phyloP scores from a whole-genome alignment of 352 stramenopile species.

The Phytophthora podocarpi region DNA sequence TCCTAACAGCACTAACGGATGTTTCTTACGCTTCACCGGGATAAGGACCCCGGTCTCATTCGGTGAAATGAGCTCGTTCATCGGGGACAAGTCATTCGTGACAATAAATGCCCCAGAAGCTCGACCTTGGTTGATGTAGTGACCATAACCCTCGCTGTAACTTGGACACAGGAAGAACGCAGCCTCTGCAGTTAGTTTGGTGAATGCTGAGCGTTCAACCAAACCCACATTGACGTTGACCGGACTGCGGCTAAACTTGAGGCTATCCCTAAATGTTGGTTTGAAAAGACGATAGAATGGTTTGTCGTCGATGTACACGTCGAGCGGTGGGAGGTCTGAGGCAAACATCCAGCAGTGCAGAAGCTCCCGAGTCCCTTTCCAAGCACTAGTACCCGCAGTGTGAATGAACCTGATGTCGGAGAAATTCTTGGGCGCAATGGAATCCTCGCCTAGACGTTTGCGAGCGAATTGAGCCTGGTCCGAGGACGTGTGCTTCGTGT shows the following conservation, averaged over 20 bases:
- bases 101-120: slow-evolving; percentile 52
- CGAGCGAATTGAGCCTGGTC: slow-evolving; percentile 36
- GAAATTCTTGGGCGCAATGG: slow-evolving; percentile 45
- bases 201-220: slow-evolving; percentile 38
- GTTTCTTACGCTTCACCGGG: not conserved
- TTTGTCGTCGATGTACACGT: slow-evolving; percentile 38
- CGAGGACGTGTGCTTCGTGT: slow-evolving; percentile 56
- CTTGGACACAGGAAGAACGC: slow-evolving; percentile 67
- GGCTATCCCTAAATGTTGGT: not conserved
- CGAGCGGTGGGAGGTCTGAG: slow-evolving; percentile 46
- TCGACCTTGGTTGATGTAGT: slow-evolving; percentile 74
- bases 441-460: slow-evolving; percentile 16
- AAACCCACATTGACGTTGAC: slow-evolving; percentile 32
- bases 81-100: slow-evolving; percentile 54
- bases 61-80: slow-evolving; percentile 59
- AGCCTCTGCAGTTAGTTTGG: slow-evolving; percentile 46
- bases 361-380: slow-evolving; percentile 55
- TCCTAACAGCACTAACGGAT: slow-evolving; percentile 23
- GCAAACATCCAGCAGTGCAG: slow-evolving; percentile 59
- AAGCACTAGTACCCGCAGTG: slow-evolving; percentile 46
- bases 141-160: slow-evolving; percentile 60
- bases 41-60: slow-evolving; percentile 24
- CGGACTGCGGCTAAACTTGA: slow-evolving; percentile 34
- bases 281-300: slow-evolving; percentile 26
- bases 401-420: slow-evolving; percentile 50